phyloP scores from a whole-genome alignment of 78 protist genomes.

The Dictyostelium intermedium region DNA sequence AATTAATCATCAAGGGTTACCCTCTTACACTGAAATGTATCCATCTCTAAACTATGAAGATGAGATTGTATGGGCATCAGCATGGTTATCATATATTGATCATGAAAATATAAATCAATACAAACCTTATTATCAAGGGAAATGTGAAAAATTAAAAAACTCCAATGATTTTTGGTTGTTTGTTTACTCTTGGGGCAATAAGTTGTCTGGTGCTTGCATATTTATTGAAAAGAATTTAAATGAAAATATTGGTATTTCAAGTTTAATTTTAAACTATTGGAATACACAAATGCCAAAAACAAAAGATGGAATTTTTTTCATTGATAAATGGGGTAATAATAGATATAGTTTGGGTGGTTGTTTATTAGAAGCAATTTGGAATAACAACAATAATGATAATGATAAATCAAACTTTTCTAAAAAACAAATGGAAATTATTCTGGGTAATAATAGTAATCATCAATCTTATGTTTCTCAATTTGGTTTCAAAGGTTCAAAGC shows the following conservation, averaged over 20 bases:
- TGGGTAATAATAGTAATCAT: not conserved
- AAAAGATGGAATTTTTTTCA: not conserved
- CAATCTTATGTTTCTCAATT: not conserved
- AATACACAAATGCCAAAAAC: not conserved
- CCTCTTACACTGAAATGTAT: not conserved
- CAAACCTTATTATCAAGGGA: not conserved
- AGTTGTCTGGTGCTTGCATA: not conserved
- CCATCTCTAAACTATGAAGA: conserved; percentile 16
- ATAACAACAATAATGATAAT: not conserved
- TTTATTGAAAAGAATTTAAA: not conserved
- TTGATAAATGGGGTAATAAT: not conserved
- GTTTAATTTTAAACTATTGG: not conserved
- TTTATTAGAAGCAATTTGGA: conserved; percentile 3
- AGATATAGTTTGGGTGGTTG: not conserved
- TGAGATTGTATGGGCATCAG: conserved; percentile 53
- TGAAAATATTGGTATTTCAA: not conserved
- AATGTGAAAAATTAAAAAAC: not conserved
- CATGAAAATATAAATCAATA: not conserved
- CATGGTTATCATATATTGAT: conserved; percentile 11
- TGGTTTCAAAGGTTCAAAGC: not conserved
- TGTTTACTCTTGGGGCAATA: not conserved
- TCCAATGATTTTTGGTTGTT: not conserved
- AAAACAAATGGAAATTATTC: not conserved
- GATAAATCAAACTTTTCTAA: not conserved
- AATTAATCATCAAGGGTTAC: conserved; percentile 11